Percentiles rank a stretch among this genome's conserved stretches.
These are phyloP conservation scores for Plasmodium adleri DNA, from an alignment of 169 alveolate genomes.

Conservation along the genomic window DNA sequence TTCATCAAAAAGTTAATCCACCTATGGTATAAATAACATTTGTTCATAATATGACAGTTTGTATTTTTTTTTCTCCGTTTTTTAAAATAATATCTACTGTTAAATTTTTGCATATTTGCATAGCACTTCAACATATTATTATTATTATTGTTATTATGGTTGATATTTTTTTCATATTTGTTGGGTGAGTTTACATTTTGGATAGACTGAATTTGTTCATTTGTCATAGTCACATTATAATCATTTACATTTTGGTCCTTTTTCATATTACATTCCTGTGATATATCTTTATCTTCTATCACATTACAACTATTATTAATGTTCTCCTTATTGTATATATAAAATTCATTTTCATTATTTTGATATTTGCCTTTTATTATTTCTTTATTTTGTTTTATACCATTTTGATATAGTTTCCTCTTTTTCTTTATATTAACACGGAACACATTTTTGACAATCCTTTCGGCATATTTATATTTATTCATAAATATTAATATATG, in stretches of 20 bases:
- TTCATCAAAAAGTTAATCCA: constrained; percentile 49
- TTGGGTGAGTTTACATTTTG: neutral
- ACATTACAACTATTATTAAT: too few species aligned
- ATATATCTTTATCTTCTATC: neutral
- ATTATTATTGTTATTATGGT: neutral
- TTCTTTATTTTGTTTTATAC: too few species aligned
- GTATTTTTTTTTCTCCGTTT: constrained; percentile 6
- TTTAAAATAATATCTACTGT: neutral
- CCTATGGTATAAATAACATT: constrained; percentile 58
- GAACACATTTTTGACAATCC: constrained; percentile 2
- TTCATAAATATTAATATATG: constrained; percentile 55
- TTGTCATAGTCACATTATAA: neutral
- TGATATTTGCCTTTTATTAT: too few species aligned
- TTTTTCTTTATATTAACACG: constrained; percentile 1
- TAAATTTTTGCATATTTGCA: neutral
- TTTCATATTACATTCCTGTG: neutral
- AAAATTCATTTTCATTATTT: too few species aligned
- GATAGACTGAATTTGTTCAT: neutral
- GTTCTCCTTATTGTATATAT: too few species aligned
- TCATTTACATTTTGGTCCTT: neutral
- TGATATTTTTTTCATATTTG: neutral
- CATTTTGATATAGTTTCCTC: too few species aligned
- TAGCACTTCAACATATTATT: neutral
- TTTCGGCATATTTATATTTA: constrained; percentile 45
- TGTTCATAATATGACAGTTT: constrained; percentile 33